Conservation (phyloP, 2,329 filamentous ascomycete genomes). For the Chaetothyriales sp. region DNA sequence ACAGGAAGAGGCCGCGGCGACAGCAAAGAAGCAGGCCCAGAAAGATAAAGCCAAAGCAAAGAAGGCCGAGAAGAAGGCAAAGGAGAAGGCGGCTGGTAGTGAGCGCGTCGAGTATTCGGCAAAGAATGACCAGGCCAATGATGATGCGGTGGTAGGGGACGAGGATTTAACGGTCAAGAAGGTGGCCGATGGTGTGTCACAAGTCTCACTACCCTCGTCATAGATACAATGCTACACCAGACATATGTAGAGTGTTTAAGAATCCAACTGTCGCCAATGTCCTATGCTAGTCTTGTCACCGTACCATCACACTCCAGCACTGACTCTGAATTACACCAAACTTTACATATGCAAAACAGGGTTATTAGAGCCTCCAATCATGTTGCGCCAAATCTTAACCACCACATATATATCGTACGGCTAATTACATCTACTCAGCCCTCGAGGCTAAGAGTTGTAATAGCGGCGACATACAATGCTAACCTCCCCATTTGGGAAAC, state of each 20-base stretch:
- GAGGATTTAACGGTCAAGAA: conserved; percentile 24
- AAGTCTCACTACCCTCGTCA: conserved; percentile 30
- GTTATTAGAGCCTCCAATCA: no score
- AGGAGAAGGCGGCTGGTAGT: conserved; percentile 6
- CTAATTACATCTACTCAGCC: no score
- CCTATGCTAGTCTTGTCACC: background rate
- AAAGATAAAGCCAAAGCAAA: conserved; percentile 25
- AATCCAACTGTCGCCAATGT: background rate
- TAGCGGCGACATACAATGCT: no score
- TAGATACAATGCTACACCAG: conserved; percentile 9
- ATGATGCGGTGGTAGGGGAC: conserved; percentile 24
- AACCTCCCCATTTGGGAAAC: no score
- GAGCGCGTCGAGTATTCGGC: conserved; percentile 11
- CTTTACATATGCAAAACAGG: no score
- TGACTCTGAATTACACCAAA: no score
- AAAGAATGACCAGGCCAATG: conserved; percentile 16
- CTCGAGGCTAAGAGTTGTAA: no score
- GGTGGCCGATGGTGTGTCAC: conserved; percentile 29
- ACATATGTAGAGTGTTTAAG: background rate
- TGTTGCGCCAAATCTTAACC: no score
- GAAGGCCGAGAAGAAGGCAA: conserved; percentile 16
- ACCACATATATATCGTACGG: no score
- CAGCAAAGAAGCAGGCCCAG: conserved; percentile 26
- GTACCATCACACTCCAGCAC: background rate
- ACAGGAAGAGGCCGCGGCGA: conserved; percentile 36